Conservation (phyloP, 768 basidiomycete species). For the Mrakia gelida region DNA sequence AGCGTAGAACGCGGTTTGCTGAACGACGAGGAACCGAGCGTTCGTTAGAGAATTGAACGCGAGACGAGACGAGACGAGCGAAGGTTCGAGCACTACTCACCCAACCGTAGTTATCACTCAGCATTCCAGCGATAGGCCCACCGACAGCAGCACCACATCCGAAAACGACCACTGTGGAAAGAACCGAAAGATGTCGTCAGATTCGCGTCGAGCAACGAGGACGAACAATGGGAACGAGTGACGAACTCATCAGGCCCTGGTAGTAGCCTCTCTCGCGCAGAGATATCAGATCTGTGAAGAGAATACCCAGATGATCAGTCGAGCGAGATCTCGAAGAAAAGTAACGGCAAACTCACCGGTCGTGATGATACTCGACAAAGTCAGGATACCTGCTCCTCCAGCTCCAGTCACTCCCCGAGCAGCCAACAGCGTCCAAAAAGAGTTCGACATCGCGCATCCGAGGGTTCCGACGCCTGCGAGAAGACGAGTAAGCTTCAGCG, state of each 20-base stretch:
- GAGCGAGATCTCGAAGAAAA: neutral
- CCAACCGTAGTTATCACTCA: constrained; percentile 18
- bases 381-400: constrained; percentile 29
- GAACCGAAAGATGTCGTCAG: neutral
- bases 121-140: constrained; percentile 17
- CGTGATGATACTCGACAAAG: constrained; percentile 19
- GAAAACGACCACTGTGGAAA: constrained; percentile 19
- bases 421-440: constrained; percentile 8
- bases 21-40: neutral
- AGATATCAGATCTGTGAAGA: neutral
- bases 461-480: constrained; percentile 8
- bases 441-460: constrained; percentile 1
- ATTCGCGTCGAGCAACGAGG: neutral
- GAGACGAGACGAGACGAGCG: neutral
- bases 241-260: constrained; percentile 26
- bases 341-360: neutral
- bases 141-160: constrained; percentile 20
- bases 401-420: constrained; percentile 11
- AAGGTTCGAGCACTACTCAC: neutral
- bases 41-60: neutral
- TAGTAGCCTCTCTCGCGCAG: constrained; percentile 27
- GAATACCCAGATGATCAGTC: neutral
- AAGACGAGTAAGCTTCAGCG: neutral
- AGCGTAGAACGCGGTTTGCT: constrained; percentile 17
- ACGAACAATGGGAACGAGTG: neutral